These are phyloP conservation scores for Kodamaea hsintzibuensis DNA, from an alignment of 805 yeast genomes.

Conservation along the genomic window DNA sequence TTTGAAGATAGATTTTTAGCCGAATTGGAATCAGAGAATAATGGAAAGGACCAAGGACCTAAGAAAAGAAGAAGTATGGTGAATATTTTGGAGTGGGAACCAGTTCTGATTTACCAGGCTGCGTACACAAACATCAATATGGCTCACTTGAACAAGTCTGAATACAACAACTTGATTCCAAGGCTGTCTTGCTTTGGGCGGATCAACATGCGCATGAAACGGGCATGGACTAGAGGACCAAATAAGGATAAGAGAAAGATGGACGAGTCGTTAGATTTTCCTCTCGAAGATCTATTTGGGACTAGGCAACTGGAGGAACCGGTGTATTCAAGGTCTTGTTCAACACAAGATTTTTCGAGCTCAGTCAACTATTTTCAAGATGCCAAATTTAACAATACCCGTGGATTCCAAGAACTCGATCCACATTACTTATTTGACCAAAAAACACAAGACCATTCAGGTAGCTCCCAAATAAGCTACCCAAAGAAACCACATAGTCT, in stretches of 20 bases:
- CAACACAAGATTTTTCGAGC: too few species aligned
- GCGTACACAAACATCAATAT: conserved; percentile 34
- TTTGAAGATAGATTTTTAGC: conserved; percentile 15
- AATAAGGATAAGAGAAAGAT: conserved; percentile 7
- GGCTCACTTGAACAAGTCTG: conserved; percentile 28
- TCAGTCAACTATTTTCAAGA: too few species aligned
- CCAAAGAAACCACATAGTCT: too few species aligned
- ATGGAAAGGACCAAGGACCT: background rate
- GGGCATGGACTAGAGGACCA: conserved; percentile 39
- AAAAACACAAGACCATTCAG: too few species aligned
- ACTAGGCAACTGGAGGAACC: too few species aligned
- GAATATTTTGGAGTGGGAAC: conserved; percentile 25
- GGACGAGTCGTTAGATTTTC: background rate
- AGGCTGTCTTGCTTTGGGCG: conserved; percentile 37
- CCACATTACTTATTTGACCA: too few species aligned
- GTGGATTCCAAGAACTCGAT: too few species aligned
- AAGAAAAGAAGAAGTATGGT: background rate
- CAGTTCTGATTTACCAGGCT: conserved; percentile 30
- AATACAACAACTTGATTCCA: conserved; percentile 30
- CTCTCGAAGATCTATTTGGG: background rate
- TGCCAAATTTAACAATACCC: too few species aligned
- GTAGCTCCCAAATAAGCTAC: too few species aligned
- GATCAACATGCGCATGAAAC: conserved; percentile 38
- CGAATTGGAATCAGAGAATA: background rate
- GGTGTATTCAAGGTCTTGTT: too few species aligned